Evolutionary conservation across 2,329 filamentous ascomycete genomes (phyloP).

Genomic region (Phoma sp.): DNA sequence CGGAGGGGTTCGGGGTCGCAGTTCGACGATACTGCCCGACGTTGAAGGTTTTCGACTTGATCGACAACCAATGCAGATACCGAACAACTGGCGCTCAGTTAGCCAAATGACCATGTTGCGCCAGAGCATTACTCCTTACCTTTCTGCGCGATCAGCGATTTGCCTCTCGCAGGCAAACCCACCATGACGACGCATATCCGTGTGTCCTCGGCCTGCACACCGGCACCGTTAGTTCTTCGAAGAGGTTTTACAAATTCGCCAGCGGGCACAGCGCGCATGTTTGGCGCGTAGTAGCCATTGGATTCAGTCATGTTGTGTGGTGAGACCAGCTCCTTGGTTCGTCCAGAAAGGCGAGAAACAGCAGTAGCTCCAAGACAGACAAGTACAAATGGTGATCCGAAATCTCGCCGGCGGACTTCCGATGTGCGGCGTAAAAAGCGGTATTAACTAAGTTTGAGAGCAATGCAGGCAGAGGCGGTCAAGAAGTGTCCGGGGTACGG

Average conservation of each 20-base stretch:
- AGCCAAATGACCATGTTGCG: conserved; percentile 17
- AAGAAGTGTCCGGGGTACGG: conserved; percentile 17
- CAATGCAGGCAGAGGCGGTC: conserved; percentile 22
- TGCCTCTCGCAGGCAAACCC: conserved; percentile 90
- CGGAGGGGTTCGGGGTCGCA: conserved; percentile 85
- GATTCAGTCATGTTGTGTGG: conserved; percentile 36
- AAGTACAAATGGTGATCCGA: conserved; percentile 30
- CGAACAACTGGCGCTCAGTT: conserved; percentile 55
- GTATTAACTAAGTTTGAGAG: conserved; percentile 5
- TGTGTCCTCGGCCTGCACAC: conserved; percentile 90
- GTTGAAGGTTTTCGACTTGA: conserved; percentile 94
- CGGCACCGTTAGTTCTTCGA: conserved; percentile 64
- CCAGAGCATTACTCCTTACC: conserved; percentile 60
- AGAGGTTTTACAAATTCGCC: conserved; percentile 54
- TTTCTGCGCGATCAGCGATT: conserved; percentile 97
- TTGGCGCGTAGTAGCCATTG: conserved; percentile 48
- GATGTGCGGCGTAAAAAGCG: conserved; percentile 31
- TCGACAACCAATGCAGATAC: conserved; percentile 95
- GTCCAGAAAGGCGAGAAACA: conserved; percentile 23
- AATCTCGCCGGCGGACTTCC: conserved; percentile 40
- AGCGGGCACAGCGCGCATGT: conserved; percentile 49
- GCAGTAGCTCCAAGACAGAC: conserved; percentile 18
- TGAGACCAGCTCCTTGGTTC: conserved; percentile 36
- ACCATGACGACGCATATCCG: conserved; percentile 99
- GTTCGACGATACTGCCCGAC: conserved; percentile 94